A percentile compares a stretch with the other conserved stretches of the same genome.
phyloP scores from a whole-genome alignment of 2,329 filamentous ascomycete genomes.

The Periconia sp. region DNA sequence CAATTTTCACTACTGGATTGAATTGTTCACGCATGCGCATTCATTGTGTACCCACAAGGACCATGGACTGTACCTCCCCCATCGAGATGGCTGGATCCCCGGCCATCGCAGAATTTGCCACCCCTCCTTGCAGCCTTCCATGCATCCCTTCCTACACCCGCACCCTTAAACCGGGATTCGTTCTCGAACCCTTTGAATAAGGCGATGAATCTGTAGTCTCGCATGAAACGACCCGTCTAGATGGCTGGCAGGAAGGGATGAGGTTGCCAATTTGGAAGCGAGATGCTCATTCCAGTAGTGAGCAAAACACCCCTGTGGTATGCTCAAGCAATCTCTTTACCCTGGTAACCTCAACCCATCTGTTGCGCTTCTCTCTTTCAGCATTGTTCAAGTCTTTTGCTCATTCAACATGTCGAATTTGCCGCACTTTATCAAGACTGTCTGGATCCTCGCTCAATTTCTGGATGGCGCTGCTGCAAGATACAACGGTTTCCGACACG shows the following conservation, averaged over 20 bases:
- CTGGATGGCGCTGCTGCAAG: constrained; percentile 12
- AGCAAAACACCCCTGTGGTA: constrained; percentile 5
- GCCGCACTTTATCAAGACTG: constrained; percentile 10
- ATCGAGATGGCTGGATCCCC: too few relatives aligned
- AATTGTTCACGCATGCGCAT: too few relatives aligned
- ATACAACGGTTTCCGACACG: constrained; percentile 18
- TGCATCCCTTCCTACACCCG: too few relatives aligned
- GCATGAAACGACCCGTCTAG: not conserved
- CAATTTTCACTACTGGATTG: too few relatives aligned
- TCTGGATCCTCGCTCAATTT: constrained; percentile 12
- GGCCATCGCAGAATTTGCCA: too few relatives aligned
- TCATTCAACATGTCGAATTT: constrained; percentile 11
- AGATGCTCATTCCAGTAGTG: constrained; percentile 9
- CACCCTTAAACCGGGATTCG: too few relatives aligned
- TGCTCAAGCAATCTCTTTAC: constrained; percentile 2
- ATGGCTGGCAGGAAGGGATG: constrained; percentile 3
- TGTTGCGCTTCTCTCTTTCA: not conserved
- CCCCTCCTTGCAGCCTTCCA: too few relatives aligned
- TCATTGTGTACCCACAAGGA: too few relatives aligned
- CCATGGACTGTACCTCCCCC: too few relatives aligned
- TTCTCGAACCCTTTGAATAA: too few relatives aligned
- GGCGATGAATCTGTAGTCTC: too few relatives aligned
- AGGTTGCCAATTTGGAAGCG: not conserved
- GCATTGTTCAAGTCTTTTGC: not conserved
- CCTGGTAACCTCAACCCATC: not conserved